Base-by-base conservation (phyloP, 371 early-diverging fungal genomes). In the Entomophthora muscae region DNA sequence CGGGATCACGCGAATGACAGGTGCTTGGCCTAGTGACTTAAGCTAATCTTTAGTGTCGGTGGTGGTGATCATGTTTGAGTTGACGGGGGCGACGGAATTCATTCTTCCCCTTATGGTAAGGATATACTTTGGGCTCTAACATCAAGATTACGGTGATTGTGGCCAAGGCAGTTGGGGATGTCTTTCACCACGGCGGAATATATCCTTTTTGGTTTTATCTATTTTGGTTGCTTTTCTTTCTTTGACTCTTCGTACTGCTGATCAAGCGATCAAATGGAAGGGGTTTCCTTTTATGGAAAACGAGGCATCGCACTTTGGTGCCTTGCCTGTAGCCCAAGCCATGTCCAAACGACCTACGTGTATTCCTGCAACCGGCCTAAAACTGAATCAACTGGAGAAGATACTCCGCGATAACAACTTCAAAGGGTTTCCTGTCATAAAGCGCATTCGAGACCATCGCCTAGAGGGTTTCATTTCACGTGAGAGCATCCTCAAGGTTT, bases 11-110 rank as follows among this genome's bases (percentile, higher is more conserved):
- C 70, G 80, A 42, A 73, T 84, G 54, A 84, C 85, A 28, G 79
- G 79, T 79, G 73, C 64, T 0, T 13, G 10, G 7, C 23, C 1
- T 7, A 10, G 22, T 22, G 13, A 29, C 7, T n/a, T 22, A 42
- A 21, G 5, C 21, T 17, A 42, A 52, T 10, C 58, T 2, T 24
- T 17, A 76, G 88, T 90, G 1, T 82, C 89, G 27, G 82, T 90
- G 23, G 90, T 89, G 0, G 94, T 96, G 1, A 93, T 96, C 65
- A 95, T 98, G 92, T 92, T 95, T 70, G 98, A 98, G 69, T 73
- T 98, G 53, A 98, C 98, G 0, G 95, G 95, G 5, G 90, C 90
- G 3, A 73, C 93, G 28, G 85, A 85, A 31, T 93, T 90, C 66
- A 86, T 93, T 57, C 75, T 98, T 42, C 97, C 96, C 0, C 85